These are phyloP conservation scores for Citrus unshiu DNA, from an alignment of 345 rosid genomes.

Conservation along the genomic window DNA sequence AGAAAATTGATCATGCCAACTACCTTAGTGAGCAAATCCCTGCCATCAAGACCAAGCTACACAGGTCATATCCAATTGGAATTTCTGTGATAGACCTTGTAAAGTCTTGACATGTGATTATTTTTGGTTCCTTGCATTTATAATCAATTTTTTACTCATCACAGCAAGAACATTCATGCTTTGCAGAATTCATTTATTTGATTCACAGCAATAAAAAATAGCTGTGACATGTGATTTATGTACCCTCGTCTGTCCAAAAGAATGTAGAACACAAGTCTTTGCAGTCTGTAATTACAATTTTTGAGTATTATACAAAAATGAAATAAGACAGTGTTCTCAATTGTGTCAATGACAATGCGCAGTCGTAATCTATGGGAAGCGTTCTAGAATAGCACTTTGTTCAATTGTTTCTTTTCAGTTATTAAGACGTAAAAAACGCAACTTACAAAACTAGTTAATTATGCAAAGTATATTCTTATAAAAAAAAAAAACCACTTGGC, in stretches of 20 bases:
- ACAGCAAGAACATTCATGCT: background rate
- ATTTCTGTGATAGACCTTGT: conserved; percentile 52
- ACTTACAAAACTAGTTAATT: no score
- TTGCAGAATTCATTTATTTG: background rate
- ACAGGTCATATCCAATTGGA: conserved; percentile 65
- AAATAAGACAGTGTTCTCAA: background rate
- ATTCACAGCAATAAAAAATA: background rate
- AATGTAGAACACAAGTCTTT: background rate
- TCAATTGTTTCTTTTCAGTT: background rate
- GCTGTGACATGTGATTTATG: background rate
- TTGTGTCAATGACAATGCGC: background rate
- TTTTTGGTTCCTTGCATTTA: background rate
- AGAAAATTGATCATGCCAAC: conserved; percentile 24
- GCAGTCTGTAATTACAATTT: background rate
- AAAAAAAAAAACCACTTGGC: no score
- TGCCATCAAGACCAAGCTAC: conserved; percentile 43
- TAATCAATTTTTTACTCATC: background rate
- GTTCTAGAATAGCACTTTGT: background rate
- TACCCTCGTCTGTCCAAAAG: background rate
- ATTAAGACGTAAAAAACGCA: no score
- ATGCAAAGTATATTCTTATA: no score
- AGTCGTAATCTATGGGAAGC: background rate
- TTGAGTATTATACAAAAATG: background rate
- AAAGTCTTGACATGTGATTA: conserved; percentile 7
- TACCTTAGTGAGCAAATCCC: conserved; percentile 23